Base-by-base conservation (phyloP, 805 yeast species). In the Ogataea salicorniae region DNA sequence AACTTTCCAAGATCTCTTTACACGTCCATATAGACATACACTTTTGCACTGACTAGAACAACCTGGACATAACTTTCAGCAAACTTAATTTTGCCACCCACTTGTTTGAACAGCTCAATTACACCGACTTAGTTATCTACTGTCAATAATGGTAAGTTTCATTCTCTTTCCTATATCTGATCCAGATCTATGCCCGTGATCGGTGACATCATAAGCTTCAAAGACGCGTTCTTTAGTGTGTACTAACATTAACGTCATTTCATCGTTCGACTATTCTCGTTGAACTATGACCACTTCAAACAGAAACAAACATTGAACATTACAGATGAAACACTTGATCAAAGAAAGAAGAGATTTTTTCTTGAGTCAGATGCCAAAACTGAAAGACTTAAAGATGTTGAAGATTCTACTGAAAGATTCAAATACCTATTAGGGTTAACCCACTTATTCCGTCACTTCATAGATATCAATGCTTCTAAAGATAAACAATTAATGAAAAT, bases 361-460 rank as follows among this genome's bases (percentile, higher is more conserved):
- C 67, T 83, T 5, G 65, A 71, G 18, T 62, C 63, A 1, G 89
- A 83, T 50, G 81, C 85, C 4, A 77, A 78, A 50, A 66, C 72
- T 2, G 88, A 85, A 43, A 72, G 76, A 45, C 70, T 70, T 34
- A 75, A 72, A 53, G 76, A 75, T 53, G 76, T 71, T 40, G 87
- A 79, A 56, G 94, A 84, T 57, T 77, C 95, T 0, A 83, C 89
- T 26, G 80, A 75, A 56, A 74, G 98, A 50, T 88, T 88, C 74
- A 82, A 80, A 62, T 87, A 91, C 65, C 71, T 91, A 39, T 70
- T 92, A 43, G 85, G 90, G 1, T 72, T 91, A 37, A 89, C 97
- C 0, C 95, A 87, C 53, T 71, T 92, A 48, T 91, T 91, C 64
- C 81, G 95, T 37, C 91, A 90, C 62, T 91, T 91, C 65, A 87